Conservation (phyloP, 345 rosid species). For the Orychophragmus violaceus region DNA sequence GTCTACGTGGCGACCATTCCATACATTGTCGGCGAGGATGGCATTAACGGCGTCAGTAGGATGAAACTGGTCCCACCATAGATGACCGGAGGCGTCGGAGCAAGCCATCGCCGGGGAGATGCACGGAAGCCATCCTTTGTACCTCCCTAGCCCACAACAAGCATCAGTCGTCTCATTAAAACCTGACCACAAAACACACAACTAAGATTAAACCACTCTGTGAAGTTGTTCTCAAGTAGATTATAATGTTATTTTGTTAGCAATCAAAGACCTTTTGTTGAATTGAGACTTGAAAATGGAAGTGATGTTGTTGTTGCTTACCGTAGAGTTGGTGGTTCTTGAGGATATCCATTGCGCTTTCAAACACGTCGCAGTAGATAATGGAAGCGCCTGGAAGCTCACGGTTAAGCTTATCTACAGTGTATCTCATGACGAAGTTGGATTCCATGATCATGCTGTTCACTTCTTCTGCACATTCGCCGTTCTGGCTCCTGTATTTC, state of each 20-base stretch:
- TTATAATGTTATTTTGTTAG: not conserved
- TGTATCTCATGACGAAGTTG: conserved; percentile 72
- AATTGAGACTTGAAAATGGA: not conserved
- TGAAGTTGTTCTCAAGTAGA: not conserved
- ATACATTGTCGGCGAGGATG: conserved; percentile 78
- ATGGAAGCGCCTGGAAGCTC: conserved; percentile 50
- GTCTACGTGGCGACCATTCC: conserved; percentile 68
- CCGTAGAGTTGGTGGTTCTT: conserved; percentile 59
- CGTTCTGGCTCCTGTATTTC: conserved; percentile 57
- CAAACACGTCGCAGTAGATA: conserved; percentile 75
- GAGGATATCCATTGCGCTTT: conserved; percentile 80
- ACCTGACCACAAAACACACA: conserved; percentile 37
- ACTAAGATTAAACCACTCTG: not conserved
- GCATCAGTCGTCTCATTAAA: conserved; percentile 68
- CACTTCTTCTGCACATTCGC: conserved; percentile 71
- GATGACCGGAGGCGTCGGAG: conserved; percentile 48
- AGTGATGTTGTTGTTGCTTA: conserved; percentile 23
- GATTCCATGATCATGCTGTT: conserved; percentile 71
- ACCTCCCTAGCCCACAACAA: conserved; percentile 83
- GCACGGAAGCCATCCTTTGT: conserved; percentile 81
- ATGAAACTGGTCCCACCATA: conserved; percentile 96
- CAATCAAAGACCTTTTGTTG: not conserved
- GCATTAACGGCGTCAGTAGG: conserved; percentile 81
- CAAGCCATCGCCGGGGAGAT: conserved; percentile 81
- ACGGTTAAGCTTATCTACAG: conserved; percentile 46